Evolutionary conservation across 1,284 basidiomycete species (phyloP), one percentile per base, ranked within the genome.

Genomic region (Ustilago hordei): DNA sequence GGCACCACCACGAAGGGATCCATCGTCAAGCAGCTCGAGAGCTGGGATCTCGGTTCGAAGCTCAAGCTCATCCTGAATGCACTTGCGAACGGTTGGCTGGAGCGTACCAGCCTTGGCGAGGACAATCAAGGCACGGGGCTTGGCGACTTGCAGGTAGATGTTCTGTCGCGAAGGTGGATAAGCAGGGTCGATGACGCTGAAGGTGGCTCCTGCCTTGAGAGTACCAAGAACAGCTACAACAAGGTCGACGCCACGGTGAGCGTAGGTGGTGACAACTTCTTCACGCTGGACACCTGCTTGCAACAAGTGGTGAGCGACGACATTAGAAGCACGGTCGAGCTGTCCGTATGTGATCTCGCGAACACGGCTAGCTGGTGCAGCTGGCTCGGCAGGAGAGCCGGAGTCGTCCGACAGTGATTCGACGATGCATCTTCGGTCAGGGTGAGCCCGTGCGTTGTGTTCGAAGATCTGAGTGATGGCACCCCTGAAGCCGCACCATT

Each of bases 231-330:
- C 95, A 19, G 96, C 96, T 6, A 99, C 93, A 8, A 98, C 94
- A 57, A 99, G 91, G 86, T 99, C 96, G 48, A 98, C 95, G 78
- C 94, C 95, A 54, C 97, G 91, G 82, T 98, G 92, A 0, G 97
- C 97, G 85, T 99, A 99, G n/a, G 99, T 93, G 91, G 97, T 98
- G 63, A 99, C 95, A 23, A 99, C 95, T 81, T 99, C 97, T 79
- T 96, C 96, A 34, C 95, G 89, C 87, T 96, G 90, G 13, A 99
- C 88, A 13, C 96, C 96, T 17, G 90, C 91, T 81, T 92, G 90
- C 60, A 98, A 87, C 59, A 99, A 90, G 80, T 97, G 91, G 84
- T 99, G 96, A 0, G 97, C 93, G 8, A 99, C 89, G 19, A 96
- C 89, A 85, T 99, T 99, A 5, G 92, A 91, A 8, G 95, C 94